These are phyloP conservation scores for Serendipita vermifera DNA, from an alignment of 768 basidiomycete species.

Conservation along the genomic window DNA sequence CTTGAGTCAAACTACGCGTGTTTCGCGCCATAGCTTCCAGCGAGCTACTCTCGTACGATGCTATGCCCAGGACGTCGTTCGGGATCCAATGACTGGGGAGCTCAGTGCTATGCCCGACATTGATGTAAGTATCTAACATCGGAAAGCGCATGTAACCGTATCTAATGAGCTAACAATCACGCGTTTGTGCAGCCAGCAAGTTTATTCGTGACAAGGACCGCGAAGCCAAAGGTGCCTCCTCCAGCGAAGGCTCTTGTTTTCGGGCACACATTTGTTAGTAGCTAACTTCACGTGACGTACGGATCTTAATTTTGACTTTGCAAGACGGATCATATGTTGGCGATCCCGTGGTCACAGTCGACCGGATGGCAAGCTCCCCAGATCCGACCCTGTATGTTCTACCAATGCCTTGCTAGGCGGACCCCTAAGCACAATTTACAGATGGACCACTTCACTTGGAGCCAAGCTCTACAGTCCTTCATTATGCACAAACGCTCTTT, in stretches of 20 bases:
- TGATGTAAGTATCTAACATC: slow-evolving; percentile 29
- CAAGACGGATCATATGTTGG: slow-evolving; percentile 79
- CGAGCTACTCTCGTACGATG: background rate
- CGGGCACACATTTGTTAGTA: slow-evolving; percentile 69
- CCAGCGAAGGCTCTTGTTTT: slow-evolving; percentile 60
- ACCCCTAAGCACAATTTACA: slow-evolving; percentile 18
- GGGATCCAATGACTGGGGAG: slow-evolving; percentile 41
- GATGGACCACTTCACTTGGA: slow-evolving; percentile 64
- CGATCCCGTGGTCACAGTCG: slow-evolving; percentile 53
- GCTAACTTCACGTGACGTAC: background rate
- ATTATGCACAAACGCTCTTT: slow-evolving; percentile 85
- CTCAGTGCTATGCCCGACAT: slow-evolving; percentile 36
- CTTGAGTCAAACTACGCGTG: background rate
- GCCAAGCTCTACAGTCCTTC: slow-evolving; percentile 72
- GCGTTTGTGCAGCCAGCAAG: slow-evolving; percentile 32
- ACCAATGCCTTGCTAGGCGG: background rate
- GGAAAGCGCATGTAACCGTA: too few relatives aligned
- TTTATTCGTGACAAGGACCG: slow-evolving; percentile 37
- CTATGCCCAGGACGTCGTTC: slow-evolving; percentile 11
- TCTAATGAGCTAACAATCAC: background rate
- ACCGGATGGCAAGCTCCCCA: slow-evolving; percentile 63
- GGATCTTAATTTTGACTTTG: too few relatives aligned
- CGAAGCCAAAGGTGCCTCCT: slow-evolving; percentile 48
- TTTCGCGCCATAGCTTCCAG: background rate
- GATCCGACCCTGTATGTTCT: background rate